phyloP scores from a whole-genome alignment of 768 basidiomycete species.

The Tylopilus cervinicoccineus region DNA sequence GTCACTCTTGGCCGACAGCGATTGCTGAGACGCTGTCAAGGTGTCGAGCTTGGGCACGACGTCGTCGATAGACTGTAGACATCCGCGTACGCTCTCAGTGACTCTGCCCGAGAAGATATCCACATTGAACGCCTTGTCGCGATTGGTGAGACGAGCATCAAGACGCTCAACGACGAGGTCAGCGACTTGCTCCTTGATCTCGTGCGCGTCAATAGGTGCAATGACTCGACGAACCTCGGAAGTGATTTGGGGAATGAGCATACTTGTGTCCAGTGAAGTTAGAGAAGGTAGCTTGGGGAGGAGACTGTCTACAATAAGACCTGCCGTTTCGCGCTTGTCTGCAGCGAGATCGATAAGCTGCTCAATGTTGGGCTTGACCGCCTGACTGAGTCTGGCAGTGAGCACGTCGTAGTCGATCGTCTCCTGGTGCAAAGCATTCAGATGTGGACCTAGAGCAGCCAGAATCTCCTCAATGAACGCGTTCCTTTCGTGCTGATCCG shows the following conservation, averaged over 20 bases:
- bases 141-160: constrained; percentile 73
- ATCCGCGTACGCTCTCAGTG: constrained; percentile 45
- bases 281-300: constrained; percentile 57
- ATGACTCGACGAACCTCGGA: constrained; percentile 69
- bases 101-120: constrained; percentile 56
- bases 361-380: constrained; percentile 85
- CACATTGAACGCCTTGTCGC: constrained; percentile 66
- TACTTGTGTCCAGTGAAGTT: constrained; percentile 46
- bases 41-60: constrained; percentile 38
- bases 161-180: constrained; percentile 85
- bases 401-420: constrained; percentile 75
- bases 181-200: constrained; percentile 86
- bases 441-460: constrained; percentile 52
- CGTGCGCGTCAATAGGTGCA: constrained; percentile 76
- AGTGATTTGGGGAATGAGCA: constrained; percentile 55
- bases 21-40: constrained; percentile 41
- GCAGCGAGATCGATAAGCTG: constrained; percentile 87
- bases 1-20: constrained; percentile 35
- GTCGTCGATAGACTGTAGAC: constrained; percentile 40
- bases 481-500: constrained; percentile 49
- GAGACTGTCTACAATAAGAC: constrained; percentile 71
- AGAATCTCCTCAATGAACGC: constrained; percentile 59
- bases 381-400: constrained; percentile 71
- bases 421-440: constrained; percentile 59
- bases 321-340: constrained; percentile 84